Percentiles rank a stretch among this genome's conserved stretches.
Conservation (phyloP, 2,329 filamentous ascomycete genomes). For the Ascomycota sp. region DNA sequence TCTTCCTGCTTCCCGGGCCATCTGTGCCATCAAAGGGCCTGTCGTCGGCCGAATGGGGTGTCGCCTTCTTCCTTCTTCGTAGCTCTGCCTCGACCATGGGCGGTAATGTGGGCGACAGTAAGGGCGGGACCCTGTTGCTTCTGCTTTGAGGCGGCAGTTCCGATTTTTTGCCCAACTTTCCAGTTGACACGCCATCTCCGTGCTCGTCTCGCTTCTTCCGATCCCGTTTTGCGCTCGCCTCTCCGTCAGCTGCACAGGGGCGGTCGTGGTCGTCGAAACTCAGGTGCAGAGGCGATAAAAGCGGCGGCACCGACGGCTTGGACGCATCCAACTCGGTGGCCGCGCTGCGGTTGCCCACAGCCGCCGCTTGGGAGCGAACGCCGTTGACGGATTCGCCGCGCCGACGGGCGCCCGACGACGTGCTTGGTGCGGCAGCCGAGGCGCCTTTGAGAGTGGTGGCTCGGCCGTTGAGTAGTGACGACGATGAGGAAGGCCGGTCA, state of each 20-base stretch:
- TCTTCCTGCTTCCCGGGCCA: constrained; percentile 8
- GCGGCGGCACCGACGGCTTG: constrained; percentile 24
- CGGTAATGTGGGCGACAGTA: constrained; percentile 36
- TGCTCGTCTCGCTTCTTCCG: constrained; percentile 10
- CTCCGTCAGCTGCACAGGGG: constrained; percentile 6
- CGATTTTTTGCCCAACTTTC: constrained; percentile 10
- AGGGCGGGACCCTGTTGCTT: constrained; percentile 23
- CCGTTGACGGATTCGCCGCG: constrained; percentile 23
- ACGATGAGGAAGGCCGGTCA: constrained; percentile 6
- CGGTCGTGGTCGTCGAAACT: constrained; percentile 18
- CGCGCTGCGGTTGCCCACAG: constrained; percentile 13
- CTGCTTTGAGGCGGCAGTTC: constrained; percentile 11
- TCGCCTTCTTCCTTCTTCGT: constrained; percentile 11
- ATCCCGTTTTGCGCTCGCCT: constrained; percentile 9
- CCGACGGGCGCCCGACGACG: constrained; percentile 17
- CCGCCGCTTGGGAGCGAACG: constrained; percentile 11
- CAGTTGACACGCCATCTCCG: constrained; percentile 9
- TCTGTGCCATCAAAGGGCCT: constrained; percentile 5
- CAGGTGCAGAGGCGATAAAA: constrained; percentile 31
- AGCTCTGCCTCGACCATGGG: constrained; percentile 24
- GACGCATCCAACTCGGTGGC: constrained; percentile 18
- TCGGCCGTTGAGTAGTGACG: constrained; percentile 17
- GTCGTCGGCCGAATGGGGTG: constrained; percentile 6
- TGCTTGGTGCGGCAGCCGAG: constrained; percentile 7
- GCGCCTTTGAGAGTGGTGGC: constrained; percentile 10